Conservation (phyloP, 768 basidiomycete species). For the Lepiota brunneoincarnata region DNA sequence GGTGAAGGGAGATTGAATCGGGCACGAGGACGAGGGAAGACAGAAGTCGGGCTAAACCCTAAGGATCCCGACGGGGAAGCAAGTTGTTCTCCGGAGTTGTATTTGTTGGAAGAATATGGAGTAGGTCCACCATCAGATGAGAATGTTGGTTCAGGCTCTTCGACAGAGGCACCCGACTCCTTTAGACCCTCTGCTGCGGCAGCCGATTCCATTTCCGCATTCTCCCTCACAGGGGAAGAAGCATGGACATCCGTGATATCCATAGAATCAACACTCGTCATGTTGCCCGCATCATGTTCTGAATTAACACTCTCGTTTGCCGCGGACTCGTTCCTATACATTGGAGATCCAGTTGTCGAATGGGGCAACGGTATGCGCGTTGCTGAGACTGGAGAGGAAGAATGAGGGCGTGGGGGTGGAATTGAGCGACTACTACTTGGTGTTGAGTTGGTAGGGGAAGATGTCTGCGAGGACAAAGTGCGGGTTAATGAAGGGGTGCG, state of each 20-base stretch:
- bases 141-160: conserved; percentile 60
- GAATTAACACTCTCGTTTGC: conserved; percentile 25
- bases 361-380: conserved; percentile 49
- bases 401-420: conserved; percentile 31
- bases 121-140: conserved; percentile 60
- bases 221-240: conserved; percentile 33
- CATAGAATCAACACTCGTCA: conserved; percentile 41
- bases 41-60: conserved; percentile 69
- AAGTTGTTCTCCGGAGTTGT: conserved; percentile 35
- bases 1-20: conserved; percentile 55
- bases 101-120: conserved; percentile 32
- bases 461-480: conserved; percentile 55
- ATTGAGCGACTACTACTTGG: conserved; percentile 55
- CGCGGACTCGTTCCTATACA: conserved; percentile 17
- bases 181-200: conserved; percentile 20
- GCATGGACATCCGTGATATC: conserved; percentile 52
- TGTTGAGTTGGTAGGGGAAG: conserved; percentile 64
- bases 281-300: conserved; percentile 28
- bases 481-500: conserved; percentile 69
- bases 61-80: conserved; percentile 57
- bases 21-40: conserved; percentile 57
- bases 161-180: conserved; percentile 18
- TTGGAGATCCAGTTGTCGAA: conserved; percentile 49
- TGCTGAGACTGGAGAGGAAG: conserved; percentile 47
- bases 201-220: conserved; percentile 19